Evolutionary conservation across 164 flowering plant species (phyloP).

Genomic region (Nymphaea colorata): DNA sequence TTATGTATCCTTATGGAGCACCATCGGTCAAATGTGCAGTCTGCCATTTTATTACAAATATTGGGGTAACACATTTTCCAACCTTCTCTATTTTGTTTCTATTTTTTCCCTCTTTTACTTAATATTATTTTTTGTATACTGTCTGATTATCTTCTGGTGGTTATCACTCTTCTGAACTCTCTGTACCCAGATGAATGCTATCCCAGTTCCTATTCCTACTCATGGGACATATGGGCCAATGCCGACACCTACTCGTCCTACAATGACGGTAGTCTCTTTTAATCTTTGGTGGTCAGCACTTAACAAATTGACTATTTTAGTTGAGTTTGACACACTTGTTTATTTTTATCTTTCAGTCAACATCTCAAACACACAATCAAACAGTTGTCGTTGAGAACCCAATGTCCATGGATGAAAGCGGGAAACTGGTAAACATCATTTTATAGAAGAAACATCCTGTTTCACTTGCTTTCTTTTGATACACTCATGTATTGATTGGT

Average conservation of each 20-base stretch:
- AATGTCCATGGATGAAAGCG: constrained; percentile 89
- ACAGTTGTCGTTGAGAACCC: constrained; percentile 96
- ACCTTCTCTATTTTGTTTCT: background rate
- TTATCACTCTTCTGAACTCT: background rate
- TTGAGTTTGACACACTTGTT: no score
- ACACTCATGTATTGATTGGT: background rate
- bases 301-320: no score
- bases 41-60: constrained; percentile 70
- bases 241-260: constrained; percentile 33
- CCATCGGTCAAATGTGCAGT: constrained; percentile 91
- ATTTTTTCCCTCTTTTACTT: background rate
- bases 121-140: no score
- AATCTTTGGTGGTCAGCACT: no score
- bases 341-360: constrained; percentile 11
- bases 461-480: background rate
- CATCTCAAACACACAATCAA: constrained; percentile 41
- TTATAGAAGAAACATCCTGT: no score
- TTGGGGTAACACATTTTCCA: constrained; percentile 36
- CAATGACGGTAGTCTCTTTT: constrained; percentile 44
- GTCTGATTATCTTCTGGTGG: background rate
- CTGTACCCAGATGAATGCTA: constrained; percentile 36
- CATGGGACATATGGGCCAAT: constrained; percentile 43
- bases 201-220: constrained; percentile 47
- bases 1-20: constrained; percentile 88
- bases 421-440: constrained; percentile 55